phyloP scores from a whole-genome alignment of 1,139 yeast species.

The Hansenula lynferdii region DNA sequence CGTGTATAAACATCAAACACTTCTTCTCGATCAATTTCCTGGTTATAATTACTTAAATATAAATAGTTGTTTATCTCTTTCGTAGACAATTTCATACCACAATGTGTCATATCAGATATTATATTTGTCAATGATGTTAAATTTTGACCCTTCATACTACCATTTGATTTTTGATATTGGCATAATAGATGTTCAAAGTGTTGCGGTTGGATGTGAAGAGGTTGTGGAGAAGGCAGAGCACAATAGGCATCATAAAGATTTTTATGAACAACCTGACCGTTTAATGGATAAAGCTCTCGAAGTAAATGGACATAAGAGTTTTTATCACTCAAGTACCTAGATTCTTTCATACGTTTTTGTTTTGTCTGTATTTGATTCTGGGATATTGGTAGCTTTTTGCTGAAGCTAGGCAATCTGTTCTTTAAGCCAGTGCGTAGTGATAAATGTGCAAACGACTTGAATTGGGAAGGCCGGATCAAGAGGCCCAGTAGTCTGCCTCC shows the following conservation, averaged over 20 bases:
- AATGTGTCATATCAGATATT: conserved; percentile 26
- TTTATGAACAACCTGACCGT: conserved; percentile 25
- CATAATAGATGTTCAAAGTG: conserved; percentile 37
- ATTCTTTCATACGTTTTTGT: conserved; percentile 6
- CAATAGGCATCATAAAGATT: conserved; percentile 31
- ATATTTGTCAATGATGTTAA: conserved; percentile 27
- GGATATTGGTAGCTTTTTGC: too few relatives aligned
- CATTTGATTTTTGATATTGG: conserved; percentile 22
- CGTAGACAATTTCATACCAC: conserved; percentile 18
- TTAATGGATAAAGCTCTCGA: conserved; percentile 32
- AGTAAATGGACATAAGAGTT: conserved; percentile 26
- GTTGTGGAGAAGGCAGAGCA: conserved; percentile 33
- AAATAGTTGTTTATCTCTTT: conserved; percentile 31
- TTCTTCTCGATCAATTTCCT: conserved; percentile 16
- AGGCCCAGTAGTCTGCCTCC: too few relatives aligned
- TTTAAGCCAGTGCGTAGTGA: too few relatives aligned
- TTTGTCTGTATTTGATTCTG: conserved; percentile 6
- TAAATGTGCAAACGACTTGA: neutral
- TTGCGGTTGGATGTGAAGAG: conserved; percentile 28
- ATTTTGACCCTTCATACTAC: conserved; percentile 5
- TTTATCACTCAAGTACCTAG: conserved; percentile 14
- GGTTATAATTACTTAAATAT: conserved; percentile 31
- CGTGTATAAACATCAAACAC: conserved; percentile 21
- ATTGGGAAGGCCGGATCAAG: too few relatives aligned
- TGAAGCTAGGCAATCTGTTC: too few relatives aligned